phyloP scores from a whole-genome alignment of 768 basidiomycete genomes.

The Tephrocybe sp. region DNA sequence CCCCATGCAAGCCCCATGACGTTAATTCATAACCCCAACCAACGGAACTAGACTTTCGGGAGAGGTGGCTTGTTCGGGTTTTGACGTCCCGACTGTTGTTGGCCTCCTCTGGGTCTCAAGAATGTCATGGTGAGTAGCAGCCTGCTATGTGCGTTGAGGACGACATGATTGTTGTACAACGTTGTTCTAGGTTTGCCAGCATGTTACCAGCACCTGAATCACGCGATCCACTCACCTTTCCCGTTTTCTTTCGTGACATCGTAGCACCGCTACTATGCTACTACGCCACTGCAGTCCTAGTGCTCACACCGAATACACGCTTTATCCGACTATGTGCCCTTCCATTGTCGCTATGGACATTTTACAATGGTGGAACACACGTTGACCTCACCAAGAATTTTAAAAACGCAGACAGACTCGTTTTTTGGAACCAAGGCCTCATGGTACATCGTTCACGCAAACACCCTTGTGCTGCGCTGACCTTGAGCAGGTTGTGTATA shows the following conservation, averaged over 20 bases:
- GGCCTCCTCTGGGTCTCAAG: neutral
- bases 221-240: constrained; percentile 32
- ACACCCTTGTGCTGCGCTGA: neutral
- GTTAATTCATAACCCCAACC: neutral
- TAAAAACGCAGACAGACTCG: constrained; percentile 29
- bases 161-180: neutral
- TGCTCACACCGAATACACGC: constrained; percentile 44
- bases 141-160: neutral
- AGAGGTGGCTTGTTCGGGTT: neutral
- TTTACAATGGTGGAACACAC: constrained; percentile 41
- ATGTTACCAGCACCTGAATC: constrained; percentile 27
- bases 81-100: neutral
- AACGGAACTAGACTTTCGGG: neutral
- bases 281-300: constrained; percentile 52
- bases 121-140: constrained; percentile 17
- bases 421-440: constrained; percentile 44
- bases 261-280: constrained; percentile 42
- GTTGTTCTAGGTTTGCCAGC: constrained; percentile 20
- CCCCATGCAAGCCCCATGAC: neutral
- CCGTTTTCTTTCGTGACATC: constrained; percentile 34
- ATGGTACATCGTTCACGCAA: constrained; percentile 30
- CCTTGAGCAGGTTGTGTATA: constrained; percentile 34
- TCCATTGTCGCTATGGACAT: constrained; percentile 43
- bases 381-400: constrained; percentile 38
- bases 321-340: constrained; percentile 44